Evolutionary conservation across 495 filamentous ascomycete species (phyloP).

Genomic region (Tuber microsphaerosporum): DNA sequence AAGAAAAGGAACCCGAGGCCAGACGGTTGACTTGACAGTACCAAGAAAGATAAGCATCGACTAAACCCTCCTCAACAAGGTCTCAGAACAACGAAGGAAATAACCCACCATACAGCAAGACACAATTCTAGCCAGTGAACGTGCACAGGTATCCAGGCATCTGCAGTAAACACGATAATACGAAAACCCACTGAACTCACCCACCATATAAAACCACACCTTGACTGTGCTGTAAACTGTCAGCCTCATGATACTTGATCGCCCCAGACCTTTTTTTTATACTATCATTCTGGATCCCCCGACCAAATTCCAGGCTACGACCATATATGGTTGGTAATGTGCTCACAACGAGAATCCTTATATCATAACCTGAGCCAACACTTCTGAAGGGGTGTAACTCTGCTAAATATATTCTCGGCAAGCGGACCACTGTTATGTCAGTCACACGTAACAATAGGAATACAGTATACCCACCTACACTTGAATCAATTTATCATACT

Average conservation of each 20-base stretch:
- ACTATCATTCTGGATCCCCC: not conserved
- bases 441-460: not conserved
- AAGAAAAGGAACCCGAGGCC: not conserved
- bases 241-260: not conserved
- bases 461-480: not conserved
- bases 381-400: not conserved
- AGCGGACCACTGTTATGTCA: not conserved
- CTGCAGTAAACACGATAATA: not conserved
- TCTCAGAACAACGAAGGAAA: not conserved
- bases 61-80: not conserved
- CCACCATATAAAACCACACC: not conserved
- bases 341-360: not conserved
- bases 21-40: not conserved
- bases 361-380: not conserved
- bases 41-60: not conserved
- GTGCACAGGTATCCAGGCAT: not conserved
- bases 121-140: not conserved
- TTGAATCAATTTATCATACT: not conserved
- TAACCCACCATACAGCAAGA: not conserved
- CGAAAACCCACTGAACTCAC: not conserved
- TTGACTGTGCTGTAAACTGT: not conserved
- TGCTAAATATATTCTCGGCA: not conserved
- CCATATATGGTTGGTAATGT: not conserved
- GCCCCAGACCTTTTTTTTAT: not conserved
- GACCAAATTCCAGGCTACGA: not conserved